Conservation (phyloP, 208 protist species). For the Trypanosomatidae sp. region DNA sequence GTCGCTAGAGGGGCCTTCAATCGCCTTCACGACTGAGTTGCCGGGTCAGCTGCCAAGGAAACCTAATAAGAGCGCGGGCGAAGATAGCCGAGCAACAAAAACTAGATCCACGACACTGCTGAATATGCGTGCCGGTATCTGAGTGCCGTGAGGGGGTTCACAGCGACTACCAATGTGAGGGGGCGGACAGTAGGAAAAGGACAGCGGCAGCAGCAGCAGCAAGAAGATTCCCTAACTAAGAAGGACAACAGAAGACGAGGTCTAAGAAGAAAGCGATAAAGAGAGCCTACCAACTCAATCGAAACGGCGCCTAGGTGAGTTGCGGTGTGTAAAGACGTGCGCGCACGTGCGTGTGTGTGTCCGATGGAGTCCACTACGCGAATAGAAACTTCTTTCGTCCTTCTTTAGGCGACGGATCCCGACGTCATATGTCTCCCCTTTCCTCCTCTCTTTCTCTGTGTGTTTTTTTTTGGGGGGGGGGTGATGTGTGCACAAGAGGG, state of each 20-base stretch:
- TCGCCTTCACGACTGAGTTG: not conserved
- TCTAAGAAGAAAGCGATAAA: not conserved
- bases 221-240: not conserved
- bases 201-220: not conserved
- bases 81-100: not conserved
- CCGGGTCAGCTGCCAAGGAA: not conserved
- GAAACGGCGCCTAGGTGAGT: not conserved
- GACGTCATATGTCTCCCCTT: not conserved
- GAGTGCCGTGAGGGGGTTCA: not conserved
- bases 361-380: not conserved
- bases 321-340: not conserved
- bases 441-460: not conserved
- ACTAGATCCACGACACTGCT: not conserved
- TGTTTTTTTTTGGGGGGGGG: not conserved
- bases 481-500: not conserved
- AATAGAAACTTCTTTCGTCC: not conserved
- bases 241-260: not conserved
- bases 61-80: not conserved
- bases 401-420: no score
- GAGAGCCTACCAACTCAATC: not conserved
- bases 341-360: not conserved
- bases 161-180: not conserved
- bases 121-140: not conserved
- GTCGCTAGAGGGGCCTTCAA: not conserved
- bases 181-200: not conserved